Percentiles rank a stretch among this genome's conserved stretches.
These are phyloP conservation scores for Scheffersomyces ergatensis DNA, from an alignment of 805 yeast species.

Conservation along the genomic window DNA sequence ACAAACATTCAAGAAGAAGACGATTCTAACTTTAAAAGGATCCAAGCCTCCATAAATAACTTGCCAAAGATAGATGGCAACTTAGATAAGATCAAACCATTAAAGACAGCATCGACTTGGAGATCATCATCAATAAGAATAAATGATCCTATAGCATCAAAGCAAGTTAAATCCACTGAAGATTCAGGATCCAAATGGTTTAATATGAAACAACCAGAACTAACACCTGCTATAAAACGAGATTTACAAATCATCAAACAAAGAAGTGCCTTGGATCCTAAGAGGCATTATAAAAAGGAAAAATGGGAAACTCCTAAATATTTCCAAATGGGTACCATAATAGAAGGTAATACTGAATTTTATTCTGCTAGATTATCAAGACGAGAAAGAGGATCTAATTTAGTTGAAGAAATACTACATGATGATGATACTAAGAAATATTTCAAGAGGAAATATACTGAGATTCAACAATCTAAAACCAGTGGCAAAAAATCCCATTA, in stretches of 20 bases:
- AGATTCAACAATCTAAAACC: constrained; percentile 62
- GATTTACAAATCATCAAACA: constrained; percentile 79
- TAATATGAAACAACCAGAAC: constrained; percentile 69
- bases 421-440: constrained; percentile 69
- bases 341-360: constrained; percentile 80
- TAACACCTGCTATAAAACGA: constrained; percentile 68
- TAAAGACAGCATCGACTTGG: constrained; percentile 10
- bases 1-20: background rate
- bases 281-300: constrained; percentile 89
- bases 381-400: constrained; percentile 71
- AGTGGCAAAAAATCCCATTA: constrained; percentile 69
- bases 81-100: constrained; percentile 18
- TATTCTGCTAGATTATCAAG: constrained; percentile 64
- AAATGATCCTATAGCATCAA: constrained; percentile 44
- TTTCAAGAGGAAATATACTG: constrained; percentile 80
- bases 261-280: constrained; percentile 91
- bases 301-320: constrained; percentile 73
- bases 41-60: constrained; percentile 31
- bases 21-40: constrained; percentile 20
- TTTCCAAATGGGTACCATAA: constrained; percentile 85
- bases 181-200: constrained; percentile 73
- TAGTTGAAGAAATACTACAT: constrained; percentile 79
- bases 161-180: constrained; percentile 13
- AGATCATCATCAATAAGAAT: constrained; percentile 26
- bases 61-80: constrained; percentile 40